Percentiles rank a stretch among this genome's conserved stretches.
Evolutionary conservation across 805 yeast genomes (phyloP).

Genomic region (Sugiyamaella smithiae): DNA sequence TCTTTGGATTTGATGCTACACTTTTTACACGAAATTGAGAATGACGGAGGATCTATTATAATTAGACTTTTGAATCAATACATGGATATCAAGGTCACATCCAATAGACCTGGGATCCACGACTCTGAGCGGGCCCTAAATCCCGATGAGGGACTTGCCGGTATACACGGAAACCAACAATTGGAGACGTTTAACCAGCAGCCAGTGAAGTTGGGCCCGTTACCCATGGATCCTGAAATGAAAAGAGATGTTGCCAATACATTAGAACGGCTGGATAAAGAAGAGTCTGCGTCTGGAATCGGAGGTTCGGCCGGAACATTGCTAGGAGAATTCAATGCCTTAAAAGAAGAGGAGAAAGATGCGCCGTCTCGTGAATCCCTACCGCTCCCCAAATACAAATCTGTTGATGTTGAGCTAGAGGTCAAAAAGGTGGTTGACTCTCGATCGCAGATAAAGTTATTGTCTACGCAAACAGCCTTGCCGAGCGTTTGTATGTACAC

Average conservation of each 20-base stretch:
- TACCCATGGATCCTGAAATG: conserved; percentile 85
- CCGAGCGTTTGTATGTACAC: conserved; percentile 98
- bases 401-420: conserved; percentile 75
- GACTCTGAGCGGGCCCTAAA: conserved; percentile 40
- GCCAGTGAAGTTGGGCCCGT: conserved; percentile 73
- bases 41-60: conserved; percentile 83
- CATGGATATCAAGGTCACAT: conserved; percentile 44
- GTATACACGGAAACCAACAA: conserved; percentile 31
- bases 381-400: conserved; percentile 83
- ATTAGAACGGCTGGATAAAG: conserved; percentile 64
- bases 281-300: conserved; percentile 25
- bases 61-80: conserved; percentile 85
- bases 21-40: conserved; percentile 88
- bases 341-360: conserved; percentile 45
- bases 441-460: conserved; percentile 67
- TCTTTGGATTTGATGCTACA: conserved; percentile 79
- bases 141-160: conserved; percentile 39
- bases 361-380: conserved; percentile 71
- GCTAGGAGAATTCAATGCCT: conserved; percentile 63
- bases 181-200: conserved; percentile 64
- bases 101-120: conserved; percentile 34
- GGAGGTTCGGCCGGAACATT: conserved; percentile 36
- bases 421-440: conserved; percentile 79
- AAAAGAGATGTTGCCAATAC: conserved; percentile 81
- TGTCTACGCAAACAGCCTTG: conserved; percentile 66